A percentile compares a stretch with the other conserved stretches of the same genome.
These are phyloP conservation scores for Citrus sinensis DNA, from an alignment of 345 rosid genomes.

Conservation along the genomic window DVS_A1.0 CM039163.1:36531501-36532000, in stretches of 20 bases:
- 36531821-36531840: too few relatives aligned
- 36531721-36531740: conserved; percentile 92
- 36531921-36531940: too few relatives aligned
- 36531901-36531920: too few relatives aligned
- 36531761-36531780: conserved; percentile 94
- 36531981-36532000: too few relatives aligned
- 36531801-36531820: conserved; percentile 22
- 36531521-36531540: background rate
- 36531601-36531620: background rate
- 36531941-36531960: too few relatives aligned
- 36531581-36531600: background rate
- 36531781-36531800: conserved; percentile 79
- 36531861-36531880: too few relatives aligned
- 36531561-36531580: too few relatives aligned
- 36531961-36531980: too few relatives aligned
- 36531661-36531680: conserved; percentile 83
- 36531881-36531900: too few relatives aligned
- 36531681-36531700: conserved; percentile 57
- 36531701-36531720: conserved; percentile 72
- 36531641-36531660: conserved; percentile 43
- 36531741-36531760: conserved; percentile 82
- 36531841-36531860: too few relatives aligned
- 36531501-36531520: too few relatives aligned
- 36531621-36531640: background rate
- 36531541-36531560: background rate